phyloP scores from a whole-genome alignment of 2,329 filamentous ascomycete species.

The Colletotrichum agaves region DNA sequence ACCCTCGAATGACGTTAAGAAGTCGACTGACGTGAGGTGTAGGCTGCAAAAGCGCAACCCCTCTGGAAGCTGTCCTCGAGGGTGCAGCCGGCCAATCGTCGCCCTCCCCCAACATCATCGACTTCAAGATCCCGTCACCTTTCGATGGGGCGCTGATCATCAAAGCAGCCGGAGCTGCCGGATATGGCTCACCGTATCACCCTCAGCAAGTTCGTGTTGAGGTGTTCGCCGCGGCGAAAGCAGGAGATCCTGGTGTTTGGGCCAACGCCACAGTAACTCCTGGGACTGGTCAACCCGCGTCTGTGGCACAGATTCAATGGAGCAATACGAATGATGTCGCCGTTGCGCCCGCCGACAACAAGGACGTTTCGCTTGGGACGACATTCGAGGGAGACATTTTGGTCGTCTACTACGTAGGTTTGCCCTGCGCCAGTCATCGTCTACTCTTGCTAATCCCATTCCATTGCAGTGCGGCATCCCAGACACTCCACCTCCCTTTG shows the following conservation, averaged over 20 bases:
- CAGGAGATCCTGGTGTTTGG: slow-evolving; percentile 8
- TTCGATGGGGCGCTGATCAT: slow-evolving; percentile 11
- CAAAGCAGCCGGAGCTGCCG: slow-evolving; percentile 14
- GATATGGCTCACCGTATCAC: slow-evolving; percentile 9
- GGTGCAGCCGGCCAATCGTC: neutral
- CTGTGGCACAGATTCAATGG: slow-evolving; percentile 2
- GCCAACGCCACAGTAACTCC: slow-evolving; percentile 17
- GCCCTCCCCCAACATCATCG: neutral
- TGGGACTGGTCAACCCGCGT: neutral
- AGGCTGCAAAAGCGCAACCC: slow-evolving; percentile 8
- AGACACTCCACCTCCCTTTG: too few relatives aligned
- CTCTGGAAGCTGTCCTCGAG: slow-evolving; percentile 14
- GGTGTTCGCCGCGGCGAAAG: neutral
- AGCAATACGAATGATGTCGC: neutral
- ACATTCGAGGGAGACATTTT: slow-evolving; percentile 9
- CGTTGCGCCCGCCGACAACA: neutral
- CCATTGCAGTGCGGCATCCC: too few relatives aligned
- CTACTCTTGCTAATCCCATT: too few relatives aligned
- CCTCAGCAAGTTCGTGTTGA: slow-evolving; percentile 16
- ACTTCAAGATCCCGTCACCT: slow-evolving; percentile 9
- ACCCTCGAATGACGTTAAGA: too few relatives aligned
- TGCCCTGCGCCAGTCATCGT: too few relatives aligned
- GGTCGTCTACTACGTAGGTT: slow-evolving; percentile 20
- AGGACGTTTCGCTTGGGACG: slow-evolving; percentile 3
- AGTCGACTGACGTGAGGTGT: too few relatives aligned